Evolutionary conservation across 208 protist species (phyloP).

Genomic region (Crithidia thermophila): DNA sequence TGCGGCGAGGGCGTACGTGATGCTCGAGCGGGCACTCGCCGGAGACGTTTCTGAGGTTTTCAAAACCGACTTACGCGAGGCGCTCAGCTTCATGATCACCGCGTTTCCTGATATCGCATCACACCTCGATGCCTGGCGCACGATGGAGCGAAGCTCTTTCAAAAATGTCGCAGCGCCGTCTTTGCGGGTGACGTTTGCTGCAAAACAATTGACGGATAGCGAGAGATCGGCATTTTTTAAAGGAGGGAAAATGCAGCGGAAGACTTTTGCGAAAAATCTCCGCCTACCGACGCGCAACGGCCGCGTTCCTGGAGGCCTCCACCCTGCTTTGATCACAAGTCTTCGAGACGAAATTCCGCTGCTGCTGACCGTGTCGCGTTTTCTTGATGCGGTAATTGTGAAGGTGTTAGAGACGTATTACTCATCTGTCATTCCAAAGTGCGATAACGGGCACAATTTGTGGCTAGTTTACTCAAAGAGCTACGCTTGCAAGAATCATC

Average conservation of each 20-base stretch:
- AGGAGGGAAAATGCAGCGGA: constrained; percentile 24
- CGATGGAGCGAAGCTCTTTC: not conserved
- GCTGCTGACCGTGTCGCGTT: constrained; percentile 44
- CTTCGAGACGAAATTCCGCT: constrained; percentile 72
- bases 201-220: constrained; percentile 21
- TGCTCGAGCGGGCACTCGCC: constrained; percentile 11
- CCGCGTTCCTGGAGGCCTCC: constrained; percentile 33
- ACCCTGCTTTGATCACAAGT: constrained; percentile 28
- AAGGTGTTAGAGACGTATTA: constrained; percentile 55
- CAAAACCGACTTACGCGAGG: constrained; percentile 21
- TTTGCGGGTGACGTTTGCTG: not conserved
- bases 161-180: not conserved
- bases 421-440: constrained; percentile 60
- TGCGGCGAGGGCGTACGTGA: constrained; percentile 33
- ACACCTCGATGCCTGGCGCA: constrained; percentile 36
- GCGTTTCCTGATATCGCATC: constrained; percentile 30
- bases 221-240: constrained; percentile 47
- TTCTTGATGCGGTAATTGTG: constrained; percentile 53
- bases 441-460: constrained; percentile 66
- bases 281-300: constrained; percentile 50
- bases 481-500: constrained; percentile 63
- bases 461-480: constrained; percentile 60
- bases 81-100: constrained; percentile 26
- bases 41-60: constrained; percentile 4
- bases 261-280: constrained; percentile 15